A percentile compares a stretch with the other conserved stretches of the same genome.
Evolutionary conservation across 139 green algal genomes (phyloP).

Genomic region (Picochlorum sp.): DNA sequence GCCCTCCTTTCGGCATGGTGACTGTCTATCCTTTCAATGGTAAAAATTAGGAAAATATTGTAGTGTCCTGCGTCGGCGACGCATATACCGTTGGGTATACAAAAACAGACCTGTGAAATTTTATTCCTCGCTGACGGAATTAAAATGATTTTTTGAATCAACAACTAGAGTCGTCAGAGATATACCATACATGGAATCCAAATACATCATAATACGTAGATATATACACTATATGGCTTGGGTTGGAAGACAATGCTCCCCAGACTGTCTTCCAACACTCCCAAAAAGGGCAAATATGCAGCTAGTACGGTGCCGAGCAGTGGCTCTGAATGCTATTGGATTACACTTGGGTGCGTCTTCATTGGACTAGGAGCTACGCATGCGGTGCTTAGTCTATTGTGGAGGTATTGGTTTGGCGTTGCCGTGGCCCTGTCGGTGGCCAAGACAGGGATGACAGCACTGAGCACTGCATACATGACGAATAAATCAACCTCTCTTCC

Average conservation of each 20-base stretch:
- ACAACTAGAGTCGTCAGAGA: no score
- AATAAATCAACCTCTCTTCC: not conserved
- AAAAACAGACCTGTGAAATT: no score
- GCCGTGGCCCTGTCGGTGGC: not conserved
- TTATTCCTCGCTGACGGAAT: not conserved
- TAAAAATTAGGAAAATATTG: no score
- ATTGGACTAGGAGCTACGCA: not conserved
- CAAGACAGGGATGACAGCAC: not conserved
- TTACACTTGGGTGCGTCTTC: not conserved
- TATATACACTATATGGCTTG: no score
- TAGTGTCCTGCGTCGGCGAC: no score
- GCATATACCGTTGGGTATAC: no score
- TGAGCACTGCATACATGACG: not conserved
- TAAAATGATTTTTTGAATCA: not conserved
- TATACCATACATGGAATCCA: no score
- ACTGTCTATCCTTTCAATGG: not conserved
- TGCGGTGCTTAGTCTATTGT: not conserved
- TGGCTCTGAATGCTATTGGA: conserved; percentile 1
- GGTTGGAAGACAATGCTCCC: no score
- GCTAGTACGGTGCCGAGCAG: no score
- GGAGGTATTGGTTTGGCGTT: not conserved
- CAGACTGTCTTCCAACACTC: no score
- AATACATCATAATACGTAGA: no score
- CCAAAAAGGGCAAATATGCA: no score
- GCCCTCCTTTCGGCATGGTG: conserved; percentile 28